Conservation (phyloP, 805 yeast genomes). For the Pichia ethanolica region DNA sequence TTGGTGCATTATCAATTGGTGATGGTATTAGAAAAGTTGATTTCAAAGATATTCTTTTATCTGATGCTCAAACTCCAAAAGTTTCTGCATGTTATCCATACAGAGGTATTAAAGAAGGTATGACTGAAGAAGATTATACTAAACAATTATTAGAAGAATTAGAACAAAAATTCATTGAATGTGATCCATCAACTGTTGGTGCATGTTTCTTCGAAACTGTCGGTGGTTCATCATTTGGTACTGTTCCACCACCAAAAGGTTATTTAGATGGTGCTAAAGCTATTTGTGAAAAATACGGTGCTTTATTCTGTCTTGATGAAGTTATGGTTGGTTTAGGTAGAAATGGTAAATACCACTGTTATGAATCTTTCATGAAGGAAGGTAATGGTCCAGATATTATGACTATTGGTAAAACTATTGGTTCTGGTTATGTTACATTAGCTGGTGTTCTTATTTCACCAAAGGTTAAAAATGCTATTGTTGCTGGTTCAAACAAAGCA, state of each 20-base stretch:
- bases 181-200: constrained; percentile 37
- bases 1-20: constrained; percentile 38
- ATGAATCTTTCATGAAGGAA: constrained; percentile 35
- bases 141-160: constrained; percentile 30
- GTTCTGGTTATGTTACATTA: constrained; percentile 44
- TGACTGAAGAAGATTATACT: constrained; percentile 31
- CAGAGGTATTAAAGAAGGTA: constrained; percentile 13
- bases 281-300: constrained; percentile 90
- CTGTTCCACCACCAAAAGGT: constrained; percentile 37
- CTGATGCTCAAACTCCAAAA: constrained; percentile 23
- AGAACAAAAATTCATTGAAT: constrained; percentile 32
- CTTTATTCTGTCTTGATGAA: constrained; percentile 87
- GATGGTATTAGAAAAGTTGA: constrained; percentile 29
- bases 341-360: constrained; percentile 37
- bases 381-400: constrained; percentile 42
- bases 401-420: constrained; percentile 44
- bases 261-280: constrained; percentile 38
- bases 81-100: constrained; percentile 21
- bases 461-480: constrained; percentile 32
- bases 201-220: constrained; percentile 38
- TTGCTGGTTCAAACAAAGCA: constrained; percentile 34
- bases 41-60: constrained; percentile 25
- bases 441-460: constrained; percentile 42
- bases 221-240: constrained; percentile 39
- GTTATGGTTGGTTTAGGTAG: constrained; percentile 64